These are phyloP conservation scores for Metarhizium brunneum DNA, from an alignment of 2,329 filamentous ascomycete species.

Conservation along the genomic window DNA sequence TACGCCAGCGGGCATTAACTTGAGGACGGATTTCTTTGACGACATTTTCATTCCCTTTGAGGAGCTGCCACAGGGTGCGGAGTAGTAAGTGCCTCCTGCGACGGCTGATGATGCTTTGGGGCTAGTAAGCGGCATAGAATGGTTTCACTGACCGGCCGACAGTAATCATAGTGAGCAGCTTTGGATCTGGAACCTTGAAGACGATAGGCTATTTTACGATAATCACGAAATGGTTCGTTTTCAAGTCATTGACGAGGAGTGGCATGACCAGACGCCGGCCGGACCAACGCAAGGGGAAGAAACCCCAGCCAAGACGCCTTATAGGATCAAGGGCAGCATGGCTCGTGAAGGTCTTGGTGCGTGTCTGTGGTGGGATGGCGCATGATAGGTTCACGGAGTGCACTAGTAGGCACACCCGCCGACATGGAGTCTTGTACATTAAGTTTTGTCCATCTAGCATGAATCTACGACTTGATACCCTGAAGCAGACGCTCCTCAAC, in stretches of 20 bases:
- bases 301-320: constrained; percentile 56
- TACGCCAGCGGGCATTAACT: constrained; percentile 61
- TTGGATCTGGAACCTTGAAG: constrained; percentile 77
- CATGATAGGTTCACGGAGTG: constrained; percentile 1
- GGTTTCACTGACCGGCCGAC: not conserved
- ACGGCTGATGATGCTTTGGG: not conserved
- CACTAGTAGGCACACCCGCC: constrained; percentile 6
- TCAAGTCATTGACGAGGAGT: constrained; percentile 76
- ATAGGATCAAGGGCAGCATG: constrained; percentile 59
- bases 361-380: constrained; percentile 54
- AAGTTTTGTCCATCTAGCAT: constrained; percentile 9
- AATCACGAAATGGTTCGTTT: constrained; percentile 83
- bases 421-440: constrained; percentile 10
- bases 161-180: constrained; percentile 67
- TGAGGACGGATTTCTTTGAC: constrained; percentile 87
- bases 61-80: constrained; percentile 64
- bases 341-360: constrained; percentile 52
- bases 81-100: constrained; percentile 49
- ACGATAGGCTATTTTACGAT: constrained; percentile 74
- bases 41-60: constrained; percentile 75
- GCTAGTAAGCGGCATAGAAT: not conserved
- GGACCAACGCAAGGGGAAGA: constrained; percentile 55
- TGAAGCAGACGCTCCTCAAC: constrained; percentile 76
- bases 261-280: constrained; percentile 77
- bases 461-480: constrained; percentile 31